These are phyloP conservation scores for Pleurotus salmoneostramineus DNA, from an alignment of 768 basidiomycete genomes.

Conservation along the genomic window DNA sequence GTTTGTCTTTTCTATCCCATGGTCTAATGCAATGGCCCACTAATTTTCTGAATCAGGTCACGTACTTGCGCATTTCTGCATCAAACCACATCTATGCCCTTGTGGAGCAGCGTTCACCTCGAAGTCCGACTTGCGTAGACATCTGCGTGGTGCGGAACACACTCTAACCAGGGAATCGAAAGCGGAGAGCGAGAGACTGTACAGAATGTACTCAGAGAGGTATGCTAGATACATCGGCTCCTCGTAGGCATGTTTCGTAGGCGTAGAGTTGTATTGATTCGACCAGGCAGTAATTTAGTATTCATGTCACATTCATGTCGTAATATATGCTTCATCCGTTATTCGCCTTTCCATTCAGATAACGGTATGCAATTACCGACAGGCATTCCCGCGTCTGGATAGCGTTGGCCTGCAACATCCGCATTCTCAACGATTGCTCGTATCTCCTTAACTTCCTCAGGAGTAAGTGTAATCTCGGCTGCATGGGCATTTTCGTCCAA, in stretches of 20 bases:
- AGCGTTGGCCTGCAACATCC: slow-evolving; percentile 17
- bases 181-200: neutral
- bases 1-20: neutral
- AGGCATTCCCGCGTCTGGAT: slow-evolving; percentile 12
- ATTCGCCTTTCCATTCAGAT: slow-evolving; percentile 13
- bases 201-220: neutral
- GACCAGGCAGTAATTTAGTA: too few species aligned
- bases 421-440: slow-evolving; percentile 14
- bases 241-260: neutral
- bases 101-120: neutral
- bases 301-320: too few species aligned
- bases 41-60: neutral
- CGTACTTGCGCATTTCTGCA: neutral
- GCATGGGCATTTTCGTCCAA: slow-evolving; percentile 18
- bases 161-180: neutral
- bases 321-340: too few species aligned
- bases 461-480: slow-evolving; percentile 11
- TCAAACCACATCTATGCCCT: neutral
- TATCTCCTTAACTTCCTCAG: slow-evolving; percentile 18
- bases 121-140: neutral
- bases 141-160: neutral
- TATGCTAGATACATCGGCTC: neutral
- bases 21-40: neutral
- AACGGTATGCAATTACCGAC: slow-evolving; percentile 16
- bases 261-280: neutral